Percentiles rank a stretch among this genome's conserved stretches.
Evolutionary conservation across 371 early-diverging fungal genomes (phyloP).

Genomic region (Cokeromyces recurvatus): DNA sequence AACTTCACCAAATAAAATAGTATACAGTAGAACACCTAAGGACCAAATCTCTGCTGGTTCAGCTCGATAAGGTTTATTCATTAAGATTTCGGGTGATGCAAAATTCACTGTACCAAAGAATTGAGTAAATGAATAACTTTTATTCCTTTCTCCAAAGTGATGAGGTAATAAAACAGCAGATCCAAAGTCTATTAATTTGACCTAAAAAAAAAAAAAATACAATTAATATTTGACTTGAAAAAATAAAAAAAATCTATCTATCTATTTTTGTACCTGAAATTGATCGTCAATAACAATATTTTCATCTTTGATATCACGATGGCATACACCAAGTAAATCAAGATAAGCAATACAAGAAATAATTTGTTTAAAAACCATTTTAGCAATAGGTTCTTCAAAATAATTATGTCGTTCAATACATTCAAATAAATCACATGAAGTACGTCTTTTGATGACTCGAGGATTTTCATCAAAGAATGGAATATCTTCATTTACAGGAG

Average conservation of each 20-base stretch:
- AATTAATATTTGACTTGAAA: too few relatives aligned
- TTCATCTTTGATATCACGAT: slow-evolving; percentile 71
- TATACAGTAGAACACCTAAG: slow-evolving; percentile 73
- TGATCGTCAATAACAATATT: slow-evolving; percentile 74
- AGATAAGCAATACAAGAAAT: slow-evolving; percentile 63
- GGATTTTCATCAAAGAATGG: slow-evolving; percentile 1
- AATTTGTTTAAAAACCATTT: slow-evolving; percentile 69
- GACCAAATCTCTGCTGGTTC: slow-evolving; percentile 83
- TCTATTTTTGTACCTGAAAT: slow-evolving; percentile 35
- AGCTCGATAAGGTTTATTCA: slow-evolving; percentile 63
- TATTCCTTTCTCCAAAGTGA: slow-evolving; percentile 14
- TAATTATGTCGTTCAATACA: slow-evolving; percentile 67
- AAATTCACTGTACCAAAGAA: slow-evolving; percentile 66
- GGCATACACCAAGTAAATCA: slow-evolving; percentile 51
- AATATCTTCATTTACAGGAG: slow-evolving; percentile 16
- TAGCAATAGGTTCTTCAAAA: slow-evolving; percentile 57
- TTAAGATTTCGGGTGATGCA: slow-evolving; percentile 80
- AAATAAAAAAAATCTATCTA: background rate
- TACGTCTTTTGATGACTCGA: slow-evolving; percentile 39
- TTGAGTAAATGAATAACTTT: slow-evolving; percentile 41
- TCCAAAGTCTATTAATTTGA: slow-evolving; percentile 85
- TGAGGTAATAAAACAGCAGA: slow-evolving; percentile 57
- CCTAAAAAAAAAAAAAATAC: slow-evolving; percentile 13
- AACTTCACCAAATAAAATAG: slow-evolving; percentile 67
- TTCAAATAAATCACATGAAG: slow-evolving; percentile 75